Evolutionary conservation across 73 alveolate genomes (phyloP).

Genomic region (Blepharisma japonicum): DNA sequence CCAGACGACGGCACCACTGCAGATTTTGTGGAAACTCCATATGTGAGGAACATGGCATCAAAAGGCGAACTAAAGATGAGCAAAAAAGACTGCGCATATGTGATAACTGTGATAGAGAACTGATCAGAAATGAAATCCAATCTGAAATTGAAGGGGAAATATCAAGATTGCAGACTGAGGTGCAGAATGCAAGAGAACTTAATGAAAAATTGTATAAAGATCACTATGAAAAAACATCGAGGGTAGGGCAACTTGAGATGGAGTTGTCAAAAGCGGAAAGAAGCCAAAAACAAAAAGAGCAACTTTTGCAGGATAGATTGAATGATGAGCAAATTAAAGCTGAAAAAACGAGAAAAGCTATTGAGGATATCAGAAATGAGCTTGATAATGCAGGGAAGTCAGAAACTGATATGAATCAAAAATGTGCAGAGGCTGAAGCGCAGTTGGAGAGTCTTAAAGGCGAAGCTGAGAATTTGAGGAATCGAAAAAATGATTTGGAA

Average conservation of each 20-base stretch:
- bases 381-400: slow-evolving; percentile 1
- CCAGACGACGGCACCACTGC: slow-evolving; percentile 19
- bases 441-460: slow-evolving; percentile 9
- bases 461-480: slow-evolving; percentile 15
- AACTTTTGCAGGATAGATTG: slow-evolving; percentile 11
- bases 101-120: slow-evolving; percentile 21
- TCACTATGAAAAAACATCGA: slow-evolving; percentile 25
- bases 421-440: slow-evolving; percentile 10
- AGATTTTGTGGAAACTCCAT: slow-evolving; percentile 20
- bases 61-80: background rate
- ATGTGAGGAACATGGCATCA: slow-evolving; percentile 10
- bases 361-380: slow-evolving; percentile 7
- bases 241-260: slow-evolving; percentile 1
- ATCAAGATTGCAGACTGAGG: background rate
- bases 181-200: slow-evolving; percentile 4
- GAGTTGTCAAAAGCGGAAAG: slow-evolving; percentile 19
- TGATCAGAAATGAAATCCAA: background rate
- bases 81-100: background rate
- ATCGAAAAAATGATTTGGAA: slow-evolving; percentile 15
- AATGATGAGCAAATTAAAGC: slow-evolving; percentile 17
- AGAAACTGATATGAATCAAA: slow-evolving; percentile 15
- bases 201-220: slow-evolving; percentile 27
- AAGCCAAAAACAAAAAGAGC: slow-evolving; percentile 22
- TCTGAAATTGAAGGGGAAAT: slow-evolving; percentile 17
- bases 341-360: background rate